Evolutionary conservation across 2,329 filamentous ascomycete genomes (phyloP).

Genomic region (Bimuria novae-zelandiae): DNA sequence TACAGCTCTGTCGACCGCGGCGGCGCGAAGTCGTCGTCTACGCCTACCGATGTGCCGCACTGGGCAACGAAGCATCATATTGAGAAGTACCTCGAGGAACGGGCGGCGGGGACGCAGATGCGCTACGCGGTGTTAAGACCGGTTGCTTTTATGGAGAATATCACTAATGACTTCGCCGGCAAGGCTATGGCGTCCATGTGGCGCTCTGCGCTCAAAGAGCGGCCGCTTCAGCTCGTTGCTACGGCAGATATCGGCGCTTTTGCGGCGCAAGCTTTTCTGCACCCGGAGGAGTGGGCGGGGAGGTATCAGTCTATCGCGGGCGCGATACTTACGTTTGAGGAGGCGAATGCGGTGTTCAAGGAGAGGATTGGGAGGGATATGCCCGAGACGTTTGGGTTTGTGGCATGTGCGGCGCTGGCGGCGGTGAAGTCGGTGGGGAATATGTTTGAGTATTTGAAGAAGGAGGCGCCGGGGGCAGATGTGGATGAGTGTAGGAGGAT

Average conservation of each 20-base stretch:
- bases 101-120: conserved; percentile 49
- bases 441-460: conserved; percentile 54
- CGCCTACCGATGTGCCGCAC: conserved; percentile 61
- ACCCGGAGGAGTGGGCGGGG: conserved; percentile 49
- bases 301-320: conserved; percentile 53
- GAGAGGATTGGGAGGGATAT: conserved; percentile 48
- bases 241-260: conserved; percentile 55
- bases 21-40: conserved; percentile 49
- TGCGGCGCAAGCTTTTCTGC: conserved; percentile 52
- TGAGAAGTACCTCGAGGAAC: conserved; percentile 60
- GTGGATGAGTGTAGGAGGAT: conserved; percentile 45
- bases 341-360: conserved; percentile 51
- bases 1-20: conserved; percentile 44
- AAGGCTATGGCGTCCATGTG: conserved; percentile 22
- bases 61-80: conserved; percentile 64
- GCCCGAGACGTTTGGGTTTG: conserved; percentile 45
- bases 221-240: conserved; percentile 41
- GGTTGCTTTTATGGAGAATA: conserved; percentile 63
- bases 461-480: conserved; percentile 49
- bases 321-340: conserved; percentile 51
- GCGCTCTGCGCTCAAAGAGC: conserved; percentile 15
- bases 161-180: conserved; percentile 43
- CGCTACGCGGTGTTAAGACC: conserved; percentile 63
- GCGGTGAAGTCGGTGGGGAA: conserved; percentile 44
- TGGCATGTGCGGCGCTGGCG: conserved; percentile 38